These are phyloP conservation scores for Rhodotorula glutinis DNA, from an alignment of 1,284 basidiomycete genomes.

Conservation along the genomic window DNA sequence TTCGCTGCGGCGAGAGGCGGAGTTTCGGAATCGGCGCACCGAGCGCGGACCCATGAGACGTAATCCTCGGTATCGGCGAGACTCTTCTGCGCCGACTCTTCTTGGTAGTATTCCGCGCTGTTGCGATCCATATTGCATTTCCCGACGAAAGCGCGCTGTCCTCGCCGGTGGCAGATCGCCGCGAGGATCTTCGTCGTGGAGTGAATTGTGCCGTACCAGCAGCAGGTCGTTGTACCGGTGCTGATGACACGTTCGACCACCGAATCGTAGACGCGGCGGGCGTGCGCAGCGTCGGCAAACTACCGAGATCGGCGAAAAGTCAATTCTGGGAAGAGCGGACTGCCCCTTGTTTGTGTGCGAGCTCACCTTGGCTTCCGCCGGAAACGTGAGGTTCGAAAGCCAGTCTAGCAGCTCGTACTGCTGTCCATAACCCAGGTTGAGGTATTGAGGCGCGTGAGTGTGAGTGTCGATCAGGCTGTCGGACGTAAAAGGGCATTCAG, in stretches of 20 bases:
- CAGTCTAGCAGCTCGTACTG: slow-evolving; percentile 77
- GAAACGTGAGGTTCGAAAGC: slow-evolving; percentile 82
- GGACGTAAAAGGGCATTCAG: neutral
- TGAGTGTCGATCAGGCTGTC: slow-evolving; percentile 57
- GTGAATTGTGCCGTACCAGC: slow-evolving; percentile 86
- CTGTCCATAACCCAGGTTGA: slow-evolving; percentile 45
- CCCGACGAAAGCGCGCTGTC: slow-evolving; percentile 84
- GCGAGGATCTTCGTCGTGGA: slow-evolving; percentile 75
- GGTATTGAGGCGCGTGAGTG: slow-evolving; percentile 38
- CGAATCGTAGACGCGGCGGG: slow-evolving; percentile 64
- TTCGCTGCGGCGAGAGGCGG: slow-evolving; percentile 34
- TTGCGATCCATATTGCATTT: slow-evolving; percentile 93
- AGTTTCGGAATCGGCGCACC: slow-evolving; percentile 17
- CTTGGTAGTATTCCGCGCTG: slow-evolving; percentile 67
- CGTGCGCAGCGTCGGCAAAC: slow-evolving; percentile 71
- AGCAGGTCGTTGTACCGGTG: slow-evolving; percentile 71
- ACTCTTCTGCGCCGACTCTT: slow-evolving; percentile 56
- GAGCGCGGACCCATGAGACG: slow-evolving; percentile 62
- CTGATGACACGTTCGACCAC: slow-evolving; percentile 74
- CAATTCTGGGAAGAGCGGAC: too few species aligned
- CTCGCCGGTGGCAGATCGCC: slow-evolving; percentile 64
- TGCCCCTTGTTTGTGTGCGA: too few species aligned
- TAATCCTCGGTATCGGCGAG: slow-evolving; percentile 65
- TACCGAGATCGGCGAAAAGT: neutral
- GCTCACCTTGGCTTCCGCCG: slow-evolving; percentile 64